Evolutionary conservation across 1,284 basidiomycete genomes (phyloP), one percentile per base, ranked within the genome.

Genomic region (Fomitopsis betulina): DNA sequence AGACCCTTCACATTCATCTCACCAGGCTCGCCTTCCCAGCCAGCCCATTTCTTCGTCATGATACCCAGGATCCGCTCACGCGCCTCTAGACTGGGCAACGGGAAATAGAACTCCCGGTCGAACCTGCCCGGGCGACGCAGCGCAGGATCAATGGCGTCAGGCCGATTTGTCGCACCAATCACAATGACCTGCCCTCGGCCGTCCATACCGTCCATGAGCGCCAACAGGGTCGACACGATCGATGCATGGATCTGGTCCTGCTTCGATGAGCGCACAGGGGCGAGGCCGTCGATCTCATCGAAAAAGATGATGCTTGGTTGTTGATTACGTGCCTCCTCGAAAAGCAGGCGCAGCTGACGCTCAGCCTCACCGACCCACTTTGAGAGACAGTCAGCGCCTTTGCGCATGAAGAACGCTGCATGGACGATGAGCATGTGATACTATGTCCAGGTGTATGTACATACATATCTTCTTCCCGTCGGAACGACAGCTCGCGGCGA

Each of bases 311-410:
- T 99, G 63, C 89, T 93, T 0, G 97, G 97, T 69, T 99, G 96
- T 55, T 87, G 90, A 57, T 89, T 89, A 47, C 89, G 84, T 1
- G 97, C 97, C 76, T 99, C 97, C 65, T 99, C 96, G 71, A 99
- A 99, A 9, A 99, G 80, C 55, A 99, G 81, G 1, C 97, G 86
- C 6, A 99, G 81, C 72, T 99, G 97, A 3, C 97, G 86, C 70
- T 99, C 97, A 2, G 97, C 97, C 75, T 99, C 97, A 59, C 97
- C 97, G 12, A 99, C 96, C 97, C 97, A 99, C 76, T 99, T 99
- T 7, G 94, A 97, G 27, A 99, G 81, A 65, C 93, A 95, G 73
- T 99, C 97, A 23, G 97, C 97, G 40, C 97, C 97, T 75, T 99
- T 99, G 53, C 97, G 91, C 97, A 99, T 99, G 81, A 98, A 99